Evolutionary conservation across 768 basidiomycete genomes (phyloP).

Genomic region (Tephrocybe sp.): DNA sequence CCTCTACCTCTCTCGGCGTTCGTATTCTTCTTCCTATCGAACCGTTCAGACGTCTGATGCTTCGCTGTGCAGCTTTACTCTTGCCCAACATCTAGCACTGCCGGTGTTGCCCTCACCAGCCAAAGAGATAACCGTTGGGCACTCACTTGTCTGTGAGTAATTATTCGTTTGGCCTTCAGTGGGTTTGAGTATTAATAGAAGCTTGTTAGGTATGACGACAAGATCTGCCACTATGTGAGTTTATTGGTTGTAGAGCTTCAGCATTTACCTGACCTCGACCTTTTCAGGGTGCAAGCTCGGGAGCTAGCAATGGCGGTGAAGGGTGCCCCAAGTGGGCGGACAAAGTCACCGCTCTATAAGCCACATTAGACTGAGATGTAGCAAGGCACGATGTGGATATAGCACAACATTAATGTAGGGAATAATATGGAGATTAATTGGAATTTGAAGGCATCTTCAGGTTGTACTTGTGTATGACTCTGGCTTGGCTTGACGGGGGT

Average conservation of each 20-base stretch:
- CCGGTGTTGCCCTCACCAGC: neutral
- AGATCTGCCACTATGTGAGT: slow-evolving; percentile 2
- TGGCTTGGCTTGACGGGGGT: too few relatives aligned
- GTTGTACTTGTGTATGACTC: too few relatives aligned
- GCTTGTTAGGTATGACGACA: neutral
- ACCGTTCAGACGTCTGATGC: neutral
- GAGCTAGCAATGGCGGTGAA: neutral
- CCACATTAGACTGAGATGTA: too few relatives aligned
- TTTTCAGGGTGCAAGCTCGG: neutral
- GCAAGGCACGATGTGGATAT: too few relatives aligned
- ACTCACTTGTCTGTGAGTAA: slow-evolving; percentile 4
- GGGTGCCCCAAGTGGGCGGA: neutral
- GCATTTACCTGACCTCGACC: neutral
- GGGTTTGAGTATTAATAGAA: neutral
- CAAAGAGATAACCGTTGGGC: neutral
- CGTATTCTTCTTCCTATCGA: neutral
- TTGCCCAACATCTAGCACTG: slow-evolving; percentile 5
- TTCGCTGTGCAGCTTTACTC: neutral
- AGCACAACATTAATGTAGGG: neutral
- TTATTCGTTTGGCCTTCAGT: neutral
- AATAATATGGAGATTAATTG: too few relatives aligned
- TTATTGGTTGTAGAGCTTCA: neutral
- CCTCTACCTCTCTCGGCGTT: neutral
- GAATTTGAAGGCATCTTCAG: too few relatives aligned
- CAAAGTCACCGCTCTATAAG: too few relatives aligned